Conservation (phyloP, 2,329 filamentous ascomycete species). For the Akanthomyces lecanii region DNA sequence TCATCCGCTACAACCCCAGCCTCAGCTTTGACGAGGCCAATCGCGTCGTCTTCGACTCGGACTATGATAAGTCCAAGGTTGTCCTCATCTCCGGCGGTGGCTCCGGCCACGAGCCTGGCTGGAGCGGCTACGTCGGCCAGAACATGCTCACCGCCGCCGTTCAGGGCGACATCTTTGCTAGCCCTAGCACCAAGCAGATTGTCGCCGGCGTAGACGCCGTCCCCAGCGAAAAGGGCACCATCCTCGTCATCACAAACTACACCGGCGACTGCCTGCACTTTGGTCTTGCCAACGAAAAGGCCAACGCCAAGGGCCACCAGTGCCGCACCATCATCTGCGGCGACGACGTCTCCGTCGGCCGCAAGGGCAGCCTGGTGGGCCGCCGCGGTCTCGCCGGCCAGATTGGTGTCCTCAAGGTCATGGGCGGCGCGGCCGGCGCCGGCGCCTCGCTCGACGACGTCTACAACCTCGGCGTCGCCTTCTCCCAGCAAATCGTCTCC, state of each 20-base stretch:
- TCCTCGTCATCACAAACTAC: constrained; percentile 62
- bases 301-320: constrained; percentile 48
- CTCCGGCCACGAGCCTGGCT: constrained; percentile 58
- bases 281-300: constrained; percentile 55
- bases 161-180: constrained; percentile 60
- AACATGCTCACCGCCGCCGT: constrained; percentile 60
- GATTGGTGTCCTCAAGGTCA: constrained; percentile 54
- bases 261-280: constrained; percentile 62
- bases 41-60: constrained; percentile 47
- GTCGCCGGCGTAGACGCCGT: constrained; percentile 53
- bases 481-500: constrained; percentile 51
- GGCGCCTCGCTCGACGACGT: constrained; percentile 47
- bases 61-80: constrained; percentile 41
- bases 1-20: constrained; percentile 50
- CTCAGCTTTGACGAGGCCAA: constrained; percentile 48
- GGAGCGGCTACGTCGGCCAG: constrained; percentile 58
- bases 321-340: constrained; percentile 58
- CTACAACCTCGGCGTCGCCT: constrained; percentile 46
- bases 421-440: constrained; percentile 46
- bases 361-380: constrained; percentile 54
- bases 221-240: constrained; percentile 51
- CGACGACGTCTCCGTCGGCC: constrained; percentile 62
- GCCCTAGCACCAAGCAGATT: constrained; percentile 60
- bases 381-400: constrained; percentile 59
- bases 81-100: constrained; percentile 52